Conservation (phyloP, 768 basidiomycete species). For the Leccinum variicolor region DNA sequence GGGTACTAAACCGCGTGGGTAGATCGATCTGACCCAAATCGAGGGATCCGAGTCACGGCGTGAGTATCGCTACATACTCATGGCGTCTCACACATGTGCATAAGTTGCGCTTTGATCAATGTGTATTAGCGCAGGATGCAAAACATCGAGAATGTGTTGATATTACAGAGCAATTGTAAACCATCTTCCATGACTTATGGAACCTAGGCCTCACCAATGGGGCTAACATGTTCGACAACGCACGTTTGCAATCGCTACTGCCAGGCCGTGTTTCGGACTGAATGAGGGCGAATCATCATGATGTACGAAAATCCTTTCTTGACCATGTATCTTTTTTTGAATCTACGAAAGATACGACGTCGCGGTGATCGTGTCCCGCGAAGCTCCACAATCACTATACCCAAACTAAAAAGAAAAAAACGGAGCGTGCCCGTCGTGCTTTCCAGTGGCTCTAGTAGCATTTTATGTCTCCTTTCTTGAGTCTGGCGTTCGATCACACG, state of each 20-base stretch:
- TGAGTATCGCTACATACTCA: neutral
- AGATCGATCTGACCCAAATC: neutral
- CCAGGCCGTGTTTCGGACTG: neutral
- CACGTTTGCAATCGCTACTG: neutral
- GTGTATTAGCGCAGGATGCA: neutral
- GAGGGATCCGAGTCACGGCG: neutral
- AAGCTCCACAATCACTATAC: neutral
- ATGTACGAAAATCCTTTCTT: neutral
- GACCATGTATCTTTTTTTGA: no score
- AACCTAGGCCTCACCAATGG: neutral
- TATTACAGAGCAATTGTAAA: neutral
- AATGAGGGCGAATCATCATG: neutral
- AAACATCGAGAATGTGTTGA: neutral
- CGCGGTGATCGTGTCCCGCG: no score
- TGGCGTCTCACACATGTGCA: neutral
- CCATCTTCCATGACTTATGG: neutral
- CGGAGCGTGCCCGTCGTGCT: no score
- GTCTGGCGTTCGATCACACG: no score
- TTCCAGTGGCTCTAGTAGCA: no score
- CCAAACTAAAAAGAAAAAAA: no score
- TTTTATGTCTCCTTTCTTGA: no score
- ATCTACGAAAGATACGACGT: neutral
- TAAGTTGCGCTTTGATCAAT: neutral
- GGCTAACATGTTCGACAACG: no score
- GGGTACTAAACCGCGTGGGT: neutral